Conservation (phyloP, 768 basidiomycete species). For the Tricholoma flavovirens region DNA sequence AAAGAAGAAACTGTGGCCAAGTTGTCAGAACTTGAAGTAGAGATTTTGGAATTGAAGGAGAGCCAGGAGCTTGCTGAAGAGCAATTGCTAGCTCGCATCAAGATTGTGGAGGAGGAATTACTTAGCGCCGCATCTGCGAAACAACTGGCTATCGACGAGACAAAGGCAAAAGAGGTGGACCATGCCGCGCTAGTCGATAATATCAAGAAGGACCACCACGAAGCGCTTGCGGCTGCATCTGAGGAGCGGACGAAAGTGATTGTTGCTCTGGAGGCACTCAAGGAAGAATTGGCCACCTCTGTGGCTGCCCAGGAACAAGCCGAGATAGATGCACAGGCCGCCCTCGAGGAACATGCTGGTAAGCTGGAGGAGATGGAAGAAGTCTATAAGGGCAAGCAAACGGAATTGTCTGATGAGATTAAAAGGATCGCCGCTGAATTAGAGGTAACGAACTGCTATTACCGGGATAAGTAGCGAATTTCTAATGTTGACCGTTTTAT, state of each 20-base stretch:
- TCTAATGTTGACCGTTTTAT: constrained; percentile 7
- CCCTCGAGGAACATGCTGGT: constrained; percentile 40
- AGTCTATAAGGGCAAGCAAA: constrained; percentile 41
- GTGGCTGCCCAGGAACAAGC: constrained; percentile 44
- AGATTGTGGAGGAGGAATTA: constrained; percentile 50
- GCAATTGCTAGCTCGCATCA: constrained; percentile 39
- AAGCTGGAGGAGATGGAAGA: constrained; percentile 51
- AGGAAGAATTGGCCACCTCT: constrained; percentile 40
- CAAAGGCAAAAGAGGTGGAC: constrained; percentile 43
- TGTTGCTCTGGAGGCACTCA: constrained; percentile 41
- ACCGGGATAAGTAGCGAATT: not conserved
- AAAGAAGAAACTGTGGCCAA: constrained; percentile 67
- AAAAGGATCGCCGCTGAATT: constrained; percentile 54
- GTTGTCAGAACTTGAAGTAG: constrained; percentile 77
- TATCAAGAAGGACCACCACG: constrained; percentile 36
- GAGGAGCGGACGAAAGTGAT: constrained; percentile 39
- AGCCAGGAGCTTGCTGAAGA: constrained; percentile 61
- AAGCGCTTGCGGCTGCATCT: constrained; percentile 37
- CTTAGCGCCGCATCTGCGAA: constrained; percentile 40
- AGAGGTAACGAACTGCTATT: constrained; percentile 37
- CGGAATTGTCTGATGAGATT: constrained; percentile 50
- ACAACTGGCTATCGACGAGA: constrained; percentile 42
- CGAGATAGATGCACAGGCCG: constrained; percentile 36
- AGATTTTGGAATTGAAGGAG: constrained; percentile 74
- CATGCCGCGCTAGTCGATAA: constrained; percentile 33